These are phyloP conservation scores for Wickerhamiella parazyma DNA, from an alignment of 805 yeast genomes.

Conservation along the genomic window DNA sequence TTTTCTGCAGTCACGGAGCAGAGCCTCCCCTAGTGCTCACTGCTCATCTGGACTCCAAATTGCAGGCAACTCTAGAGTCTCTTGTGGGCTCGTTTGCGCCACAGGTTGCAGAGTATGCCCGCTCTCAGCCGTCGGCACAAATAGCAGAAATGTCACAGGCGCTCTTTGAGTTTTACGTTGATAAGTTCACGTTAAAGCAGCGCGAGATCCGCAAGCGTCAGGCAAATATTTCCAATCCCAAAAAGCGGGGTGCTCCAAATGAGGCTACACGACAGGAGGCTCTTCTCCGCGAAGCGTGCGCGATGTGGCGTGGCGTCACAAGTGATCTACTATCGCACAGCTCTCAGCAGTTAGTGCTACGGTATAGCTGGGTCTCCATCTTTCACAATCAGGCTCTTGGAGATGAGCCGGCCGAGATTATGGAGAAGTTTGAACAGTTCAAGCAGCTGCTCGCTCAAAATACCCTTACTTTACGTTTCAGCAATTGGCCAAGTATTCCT, in stretches of 20 bases:
- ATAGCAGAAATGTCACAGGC: conserved; percentile 11
- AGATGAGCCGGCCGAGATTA: conserved; percentile 25
- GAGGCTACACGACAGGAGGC: conserved; percentile 11
- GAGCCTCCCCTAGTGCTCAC: background rate
- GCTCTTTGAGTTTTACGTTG: conserved; percentile 18
- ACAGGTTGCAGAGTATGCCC: background rate
- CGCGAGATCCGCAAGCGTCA: conserved; percentile 4
- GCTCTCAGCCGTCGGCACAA: background rate
- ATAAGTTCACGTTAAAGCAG: conserved; percentile 12
- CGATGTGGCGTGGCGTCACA: conserved; percentile 16
- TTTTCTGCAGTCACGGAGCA: background rate
- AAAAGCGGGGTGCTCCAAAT: background rate
- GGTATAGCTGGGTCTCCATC: conserved; percentile 38
- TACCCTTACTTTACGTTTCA: too few species aligned
- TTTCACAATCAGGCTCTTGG: conserved; percentile 33
- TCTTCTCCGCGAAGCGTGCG: background rate
- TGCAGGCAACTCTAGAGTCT: background rate
- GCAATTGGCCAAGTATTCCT: conserved; percentile 50
- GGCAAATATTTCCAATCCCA: conserved; percentile 22
- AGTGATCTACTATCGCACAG: conserved; percentile 11
- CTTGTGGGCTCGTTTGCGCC: conserved; percentile 1
- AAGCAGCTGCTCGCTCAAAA: conserved; percentile 11
- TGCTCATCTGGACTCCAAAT: background rate
- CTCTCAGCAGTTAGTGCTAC: conserved; percentile 15
- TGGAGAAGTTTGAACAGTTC: conserved; percentile 20